These are phyloP conservation scores for Vigna radiata DNA, from an alignment of 306 rosid genomes.

Conservation along the genomic window DNA sequence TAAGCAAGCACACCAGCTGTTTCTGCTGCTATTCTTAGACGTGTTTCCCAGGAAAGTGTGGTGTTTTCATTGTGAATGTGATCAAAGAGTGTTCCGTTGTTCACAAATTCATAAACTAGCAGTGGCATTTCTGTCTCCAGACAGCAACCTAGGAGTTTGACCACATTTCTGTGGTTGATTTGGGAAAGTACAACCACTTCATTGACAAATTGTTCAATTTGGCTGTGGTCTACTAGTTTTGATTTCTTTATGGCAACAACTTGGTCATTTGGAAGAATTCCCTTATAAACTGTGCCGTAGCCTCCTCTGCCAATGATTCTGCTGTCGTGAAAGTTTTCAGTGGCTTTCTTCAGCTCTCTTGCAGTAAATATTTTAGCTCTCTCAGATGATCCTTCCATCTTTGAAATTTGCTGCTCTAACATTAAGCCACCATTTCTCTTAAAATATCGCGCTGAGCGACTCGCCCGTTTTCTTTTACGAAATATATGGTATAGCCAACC, in stretches of 20 bases:
- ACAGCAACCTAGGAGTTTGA: constrained; percentile 57
- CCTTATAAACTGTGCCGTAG: constrained; percentile 50
- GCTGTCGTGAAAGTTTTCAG: constrained; percentile 42
- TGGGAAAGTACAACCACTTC: constrained; percentile 56
- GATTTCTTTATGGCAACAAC: constrained; percentile 59
- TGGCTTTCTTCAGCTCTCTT: constrained; percentile 53
- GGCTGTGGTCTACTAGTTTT: constrained; percentile 47
- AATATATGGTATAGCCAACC: constrained; percentile 20
- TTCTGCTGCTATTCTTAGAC: constrained; percentile 47
- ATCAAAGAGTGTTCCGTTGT: constrained; percentile 45
- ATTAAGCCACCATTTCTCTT: constrained; percentile 52
- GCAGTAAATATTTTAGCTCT: constrained; percentile 41
- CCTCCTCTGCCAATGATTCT: constrained; percentile 55
- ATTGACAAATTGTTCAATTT: constrained; percentile 54
- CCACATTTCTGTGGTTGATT: constrained; percentile 58
- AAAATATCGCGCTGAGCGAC: constrained; percentile 41
- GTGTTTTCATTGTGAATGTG: constrained; percentile 28
- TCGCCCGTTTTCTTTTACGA: constrained; percentile 36
- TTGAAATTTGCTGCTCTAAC: constrained; percentile 43
- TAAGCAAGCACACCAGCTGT: constrained; percentile 43
- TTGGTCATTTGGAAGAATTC: constrained; percentile 25
- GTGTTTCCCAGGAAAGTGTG: constrained; percentile 17
- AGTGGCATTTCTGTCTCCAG: constrained; percentile 55
- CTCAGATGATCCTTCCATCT: neutral
- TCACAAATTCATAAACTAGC: constrained; percentile 54